A percentile compares a stretch with the other conserved stretches of the same genome.
Evolutionary conservation across 495 filamentous ascomycete species (phyloP).

Genomic region (Penicillium coffeae): DNA sequence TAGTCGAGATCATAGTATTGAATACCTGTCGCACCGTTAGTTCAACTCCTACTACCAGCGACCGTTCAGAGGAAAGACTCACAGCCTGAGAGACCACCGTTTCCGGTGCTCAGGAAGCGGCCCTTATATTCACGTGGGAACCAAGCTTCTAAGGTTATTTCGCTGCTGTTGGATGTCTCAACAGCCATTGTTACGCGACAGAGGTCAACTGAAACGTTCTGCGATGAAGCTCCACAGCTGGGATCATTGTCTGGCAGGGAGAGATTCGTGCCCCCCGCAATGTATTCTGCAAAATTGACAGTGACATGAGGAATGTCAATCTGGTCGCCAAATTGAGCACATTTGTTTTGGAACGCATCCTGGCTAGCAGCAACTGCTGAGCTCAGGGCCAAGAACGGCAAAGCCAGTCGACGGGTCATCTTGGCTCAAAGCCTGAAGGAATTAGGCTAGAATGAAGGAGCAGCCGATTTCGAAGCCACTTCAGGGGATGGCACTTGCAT

Average conservation of each 20-base stretch:
- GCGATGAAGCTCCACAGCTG: conserved; percentile 38
- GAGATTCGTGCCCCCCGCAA: conserved; percentile 47
- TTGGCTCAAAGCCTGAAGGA: background rate
- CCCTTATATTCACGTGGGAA: conserved; percentile 51
- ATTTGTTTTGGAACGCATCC: conserved; percentile 30
- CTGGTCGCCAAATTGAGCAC: conserved; percentile 26
- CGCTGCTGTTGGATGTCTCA: conserved; percentile 48
- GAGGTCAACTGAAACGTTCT: conserved; percentile 43
- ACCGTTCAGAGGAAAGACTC: conserved; percentile 11
- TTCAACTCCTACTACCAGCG: background rate
- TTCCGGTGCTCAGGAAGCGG: conserved; percentile 53
- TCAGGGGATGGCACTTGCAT: background rate
- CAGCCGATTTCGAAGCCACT: background rate
- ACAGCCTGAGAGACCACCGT: conserved; percentile 55
- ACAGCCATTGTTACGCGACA: conserved; percentile 58
- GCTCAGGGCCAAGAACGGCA: conserved; percentile 22
- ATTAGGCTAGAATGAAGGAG: background rate
- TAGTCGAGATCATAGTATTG: conserved; percentile 46
- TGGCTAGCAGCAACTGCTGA: conserved; percentile 24
- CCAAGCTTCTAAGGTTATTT: conserved; percentile 57
- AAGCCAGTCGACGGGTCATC: conserved; percentile 16
- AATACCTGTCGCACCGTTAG: conserved; percentile 30
- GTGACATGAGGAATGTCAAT: conserved; percentile 35
- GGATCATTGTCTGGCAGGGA: conserved; percentile 43
- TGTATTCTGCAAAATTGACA: conserved; percentile 38